Base-by-base conservation (phyloP, 371 early-diverging fungal genomes). In the Apophysomyces variabilis region DNA sequence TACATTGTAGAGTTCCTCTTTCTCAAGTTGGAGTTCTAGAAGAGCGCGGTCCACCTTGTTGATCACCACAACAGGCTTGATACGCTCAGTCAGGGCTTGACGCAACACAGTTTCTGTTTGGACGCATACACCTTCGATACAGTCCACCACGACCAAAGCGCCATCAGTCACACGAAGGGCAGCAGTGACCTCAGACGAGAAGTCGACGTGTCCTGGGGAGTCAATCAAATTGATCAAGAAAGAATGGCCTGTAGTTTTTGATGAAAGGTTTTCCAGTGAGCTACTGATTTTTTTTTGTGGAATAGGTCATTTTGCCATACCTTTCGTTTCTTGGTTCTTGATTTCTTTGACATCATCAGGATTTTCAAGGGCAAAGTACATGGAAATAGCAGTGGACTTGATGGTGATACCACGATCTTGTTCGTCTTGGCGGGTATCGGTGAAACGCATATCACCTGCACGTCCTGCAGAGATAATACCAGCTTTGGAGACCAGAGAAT, bases 41-140 rank as follows among this genome's bases (percentile, higher is more conserved):
- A 99, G 90, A 57, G 98, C 98, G 84, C 99, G 94, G 86, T 99
- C 99, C 58, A 99, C 92, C 91, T 99, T 99, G 95, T 99, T 99
- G 84, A 99, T 92, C 78, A 96, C 91, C 32, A 99, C 85, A 36
- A 98, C 97, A 57, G 99, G 99, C 87, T 95, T 95, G 84, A 99
- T 98, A 78, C 95, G 92, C 78, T 99, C 99, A 60, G 91, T 90
- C 72, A 99, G 88, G 39, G 99, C 98, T 80, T 99, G 99, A 82
- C 98, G 96, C 78, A 99, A 87, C 58, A 99, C 99, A 68, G 99
- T 99, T 87, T 99, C 99, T 63, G 99, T 99, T 79, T 99, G 99
- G 70, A 98, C 99, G 79, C 96, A 98, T 64, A 99, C 98, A 78
- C 99, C 99, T 67, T 97, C 97, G 70, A 99, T 90, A 85, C 95